Conservation (phyloP, 179 eudicot species). For the Carnegiea gigantea region DNA sequence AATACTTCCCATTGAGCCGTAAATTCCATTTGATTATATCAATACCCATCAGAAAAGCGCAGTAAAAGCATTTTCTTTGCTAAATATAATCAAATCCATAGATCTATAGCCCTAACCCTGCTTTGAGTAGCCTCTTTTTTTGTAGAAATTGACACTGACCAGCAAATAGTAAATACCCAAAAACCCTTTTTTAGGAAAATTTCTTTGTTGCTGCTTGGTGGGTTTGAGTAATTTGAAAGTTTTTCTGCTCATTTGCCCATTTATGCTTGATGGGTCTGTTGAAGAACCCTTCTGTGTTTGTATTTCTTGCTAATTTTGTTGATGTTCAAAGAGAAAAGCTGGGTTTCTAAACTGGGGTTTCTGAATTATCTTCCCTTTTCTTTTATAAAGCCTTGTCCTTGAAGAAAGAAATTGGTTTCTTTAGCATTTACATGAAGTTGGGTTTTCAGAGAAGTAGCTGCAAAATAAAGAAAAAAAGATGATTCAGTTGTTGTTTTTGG, state of each 20-base stretch:
- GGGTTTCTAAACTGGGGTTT: constrained; percentile 26
- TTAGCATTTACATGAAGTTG: constrained; percentile 27
- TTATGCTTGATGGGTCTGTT: constrained; percentile 17
- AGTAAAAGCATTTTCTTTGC: constrained; percentile 3
- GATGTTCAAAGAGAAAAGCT: constrained; percentile 6
- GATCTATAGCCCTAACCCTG: constrained; percentile 27
- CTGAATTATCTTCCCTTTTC: neutral
- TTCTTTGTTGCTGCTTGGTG: constrained; percentile 12
- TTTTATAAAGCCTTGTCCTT: neutral
- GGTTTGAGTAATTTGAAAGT: constrained; percentile 10
- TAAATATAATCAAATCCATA: constrained; percentile 14
- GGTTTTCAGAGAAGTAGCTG: constrained; percentile 10
- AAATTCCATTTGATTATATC: constrained; percentile 7
- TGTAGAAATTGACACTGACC: neutral
- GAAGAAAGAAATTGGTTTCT: neutral
- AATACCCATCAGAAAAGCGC: neutral
- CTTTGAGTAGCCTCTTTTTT: constrained; percentile 5
- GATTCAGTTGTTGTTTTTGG: constrained; percentile 81
- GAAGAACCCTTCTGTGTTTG: neutral
- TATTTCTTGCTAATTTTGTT: constrained; percentile 18
- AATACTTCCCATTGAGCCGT: neutral
- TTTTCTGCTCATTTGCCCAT: neutral
- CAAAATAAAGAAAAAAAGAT: constrained; percentile 27
- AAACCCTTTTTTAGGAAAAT: neutral
- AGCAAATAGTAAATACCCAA: neutral